Percentiles rank a stretch among this genome's conserved stretches.
phyloP scores from a whole-genome alignment of 371 early-diverging fungal genomes.

The Mucor racemosus region DNA sequence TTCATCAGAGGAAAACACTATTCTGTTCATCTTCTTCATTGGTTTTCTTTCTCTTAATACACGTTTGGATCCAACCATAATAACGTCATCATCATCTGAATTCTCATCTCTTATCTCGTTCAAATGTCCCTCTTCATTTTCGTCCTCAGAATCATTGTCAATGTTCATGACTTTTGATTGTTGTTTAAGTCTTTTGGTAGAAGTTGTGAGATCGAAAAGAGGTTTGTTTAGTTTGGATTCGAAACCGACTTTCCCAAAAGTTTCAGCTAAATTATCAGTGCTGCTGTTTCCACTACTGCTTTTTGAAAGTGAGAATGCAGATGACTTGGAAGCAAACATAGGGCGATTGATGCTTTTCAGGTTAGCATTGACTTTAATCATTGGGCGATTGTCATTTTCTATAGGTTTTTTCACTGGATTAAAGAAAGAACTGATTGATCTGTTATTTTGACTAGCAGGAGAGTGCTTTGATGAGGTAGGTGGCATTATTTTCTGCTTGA shows the following conservation, averaged over 20 bases:
- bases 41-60: constrained; percentile 14
- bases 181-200: neutral
- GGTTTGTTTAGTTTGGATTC: neutral
- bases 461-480: neutral
- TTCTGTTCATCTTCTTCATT: neutral
- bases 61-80: neutral
- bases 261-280: constrained; percentile 7
- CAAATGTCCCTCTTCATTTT: no score
- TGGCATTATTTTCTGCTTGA: neutral
- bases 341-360: constrained; percentile 12
- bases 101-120: no score
- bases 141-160: neutral
- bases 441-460: neutral
- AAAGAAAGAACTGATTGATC: constrained; percentile 24
- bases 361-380: constrained; percentile 6
- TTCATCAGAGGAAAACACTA: constrained; percentile 4
- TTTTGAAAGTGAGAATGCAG: neutral
- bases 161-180: neutral
- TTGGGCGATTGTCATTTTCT: neutral
- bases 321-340: constrained; percentile 6
- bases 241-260: neutral
- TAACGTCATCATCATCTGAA: neutral
- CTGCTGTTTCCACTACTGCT: constrained; percentile 6
- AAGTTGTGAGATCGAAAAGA: neutral
- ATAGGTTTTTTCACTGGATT: constrained; percentile 8